Conservation (phyloP, 345 rosid species). For the Brassica rapa region DNA sequence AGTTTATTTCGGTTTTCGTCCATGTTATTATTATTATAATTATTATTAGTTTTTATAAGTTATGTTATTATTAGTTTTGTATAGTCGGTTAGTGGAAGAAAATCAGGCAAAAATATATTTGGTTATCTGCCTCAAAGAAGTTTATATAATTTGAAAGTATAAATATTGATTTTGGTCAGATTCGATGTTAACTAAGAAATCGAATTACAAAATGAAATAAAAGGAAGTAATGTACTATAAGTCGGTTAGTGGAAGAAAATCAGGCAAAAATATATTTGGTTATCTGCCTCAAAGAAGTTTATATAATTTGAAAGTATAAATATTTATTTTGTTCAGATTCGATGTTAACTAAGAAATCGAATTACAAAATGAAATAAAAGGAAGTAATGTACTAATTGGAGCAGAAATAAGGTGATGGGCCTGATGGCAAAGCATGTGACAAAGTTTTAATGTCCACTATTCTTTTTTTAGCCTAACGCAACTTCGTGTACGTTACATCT, state of each 20-base stretch:
- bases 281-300: background rate
- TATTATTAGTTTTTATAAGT: too few relatives aligned
- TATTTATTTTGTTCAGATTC: background rate
- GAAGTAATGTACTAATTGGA: background rate
- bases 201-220: background rate
- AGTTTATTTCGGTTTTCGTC: too few relatives aligned
- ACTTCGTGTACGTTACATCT: slow-evolving; percentile 40
- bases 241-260: too few relatives aligned
- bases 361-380: background rate
- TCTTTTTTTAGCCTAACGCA: slow-evolving; percentile 29
- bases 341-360: background rate
- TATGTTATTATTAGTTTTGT: too few relatives aligned
- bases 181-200: background rate
- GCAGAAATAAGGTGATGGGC: slow-evolving; percentile 29
- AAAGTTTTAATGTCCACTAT: slow-evolving; percentile 23
- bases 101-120: too few relatives aligned
- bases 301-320: background rate
- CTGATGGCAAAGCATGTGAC: slow-evolving; percentile 35
- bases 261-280: too few relatives aligned
- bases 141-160: background rate
- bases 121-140: background rate
- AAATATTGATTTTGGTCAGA: background rate
- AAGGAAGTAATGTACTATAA: background rate
- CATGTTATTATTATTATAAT: too few relatives aligned
- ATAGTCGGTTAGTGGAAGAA: too few relatives aligned